These are phyloP conservation scores for Piper longum DNA, from an alignment of 164 flowering plant genomes.

Conservation along the genomic window DNA sequence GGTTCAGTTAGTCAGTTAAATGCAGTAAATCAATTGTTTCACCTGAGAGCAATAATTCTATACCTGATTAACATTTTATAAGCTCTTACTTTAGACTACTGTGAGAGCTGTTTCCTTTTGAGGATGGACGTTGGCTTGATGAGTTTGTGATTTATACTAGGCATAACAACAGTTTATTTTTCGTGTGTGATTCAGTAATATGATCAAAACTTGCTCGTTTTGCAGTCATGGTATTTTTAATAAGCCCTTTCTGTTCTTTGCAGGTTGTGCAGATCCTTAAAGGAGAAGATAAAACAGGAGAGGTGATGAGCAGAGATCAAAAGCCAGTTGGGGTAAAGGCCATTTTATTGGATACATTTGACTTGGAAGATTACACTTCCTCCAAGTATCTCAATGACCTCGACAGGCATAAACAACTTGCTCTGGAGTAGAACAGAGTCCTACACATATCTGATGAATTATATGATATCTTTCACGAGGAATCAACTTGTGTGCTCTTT, in stretches of 20 bases:
- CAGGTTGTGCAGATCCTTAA: conserved; percentile 58
- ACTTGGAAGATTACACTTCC: conserved; percentile 56
- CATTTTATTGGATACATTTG: conserved; percentile 41
- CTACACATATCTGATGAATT: no score
- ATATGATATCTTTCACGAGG: no score
- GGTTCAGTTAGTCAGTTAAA: no score
- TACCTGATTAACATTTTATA: no score
- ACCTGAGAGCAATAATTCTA: no score
- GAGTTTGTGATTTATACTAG: no score
- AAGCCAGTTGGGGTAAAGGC: conserved; percentile 24
- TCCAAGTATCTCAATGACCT: conserved; percentile 60
- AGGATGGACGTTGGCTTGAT: no score
- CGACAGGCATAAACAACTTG: conserved; percentile 60
- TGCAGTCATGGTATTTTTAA: neutral
- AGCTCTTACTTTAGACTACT: no score
- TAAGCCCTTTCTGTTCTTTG: neutral
- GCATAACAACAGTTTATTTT: no score
- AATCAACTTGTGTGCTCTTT: neutral
- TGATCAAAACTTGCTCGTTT: neutral
- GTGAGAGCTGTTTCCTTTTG: no score
- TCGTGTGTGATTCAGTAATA: no score
- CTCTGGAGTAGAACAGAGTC: conserved; percentile 30
- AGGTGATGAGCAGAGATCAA: conserved; percentile 12
- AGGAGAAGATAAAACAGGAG: conserved; percentile 34
- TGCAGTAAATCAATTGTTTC: no score